phyloP scores from a whole-genome alignment of 2,329 filamentous ascomycete genomes.

The Penicillium sp. region DNA sequence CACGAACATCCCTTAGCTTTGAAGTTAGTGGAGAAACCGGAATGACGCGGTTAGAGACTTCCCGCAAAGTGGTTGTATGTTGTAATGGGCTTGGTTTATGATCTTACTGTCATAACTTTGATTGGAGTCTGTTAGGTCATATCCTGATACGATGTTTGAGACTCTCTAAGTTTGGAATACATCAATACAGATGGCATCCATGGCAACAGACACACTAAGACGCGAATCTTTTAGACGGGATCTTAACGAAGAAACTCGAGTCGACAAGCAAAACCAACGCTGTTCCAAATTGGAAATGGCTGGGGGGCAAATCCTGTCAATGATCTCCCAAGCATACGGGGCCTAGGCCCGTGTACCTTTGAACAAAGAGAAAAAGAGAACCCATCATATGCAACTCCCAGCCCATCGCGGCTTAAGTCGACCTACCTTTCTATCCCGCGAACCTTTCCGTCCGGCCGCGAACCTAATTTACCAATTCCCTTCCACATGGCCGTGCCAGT shows the following conservation, averaged over 20 bases:
- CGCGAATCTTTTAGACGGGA: neutral
- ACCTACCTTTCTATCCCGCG: conserved; percentile 11
- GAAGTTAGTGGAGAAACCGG: conserved; percentile 4
- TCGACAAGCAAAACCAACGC: neutral
- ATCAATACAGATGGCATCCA: neutral
- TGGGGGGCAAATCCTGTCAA: neutral
- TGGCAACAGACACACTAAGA: conserved; percentile 3
- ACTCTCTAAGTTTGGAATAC: neutral
- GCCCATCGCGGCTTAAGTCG: conserved; percentile 13
- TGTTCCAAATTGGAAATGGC: neutral
- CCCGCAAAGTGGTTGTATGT: neutral
- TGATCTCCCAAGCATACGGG: neutral
- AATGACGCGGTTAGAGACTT: conserved; percentile 7
- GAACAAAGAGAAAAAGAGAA: conserved; percentile 5
- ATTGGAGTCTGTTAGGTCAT: neutral
- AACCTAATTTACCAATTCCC: conserved; percentile 18
- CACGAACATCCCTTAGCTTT: neutral
- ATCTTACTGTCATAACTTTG: neutral
- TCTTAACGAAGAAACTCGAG: neutral
- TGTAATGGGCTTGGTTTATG: neutral
- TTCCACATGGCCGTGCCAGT: neutral
- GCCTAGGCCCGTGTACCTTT: conserved; percentile 4
- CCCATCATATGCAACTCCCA: conserved; percentile 6
- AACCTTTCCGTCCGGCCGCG: conserved; percentile 19
- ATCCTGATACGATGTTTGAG: neutral